phyloP scores from a whole-genome alignment of 495 filamentous ascomycete species.

The Annulohypoxylon bovei region DNA sequence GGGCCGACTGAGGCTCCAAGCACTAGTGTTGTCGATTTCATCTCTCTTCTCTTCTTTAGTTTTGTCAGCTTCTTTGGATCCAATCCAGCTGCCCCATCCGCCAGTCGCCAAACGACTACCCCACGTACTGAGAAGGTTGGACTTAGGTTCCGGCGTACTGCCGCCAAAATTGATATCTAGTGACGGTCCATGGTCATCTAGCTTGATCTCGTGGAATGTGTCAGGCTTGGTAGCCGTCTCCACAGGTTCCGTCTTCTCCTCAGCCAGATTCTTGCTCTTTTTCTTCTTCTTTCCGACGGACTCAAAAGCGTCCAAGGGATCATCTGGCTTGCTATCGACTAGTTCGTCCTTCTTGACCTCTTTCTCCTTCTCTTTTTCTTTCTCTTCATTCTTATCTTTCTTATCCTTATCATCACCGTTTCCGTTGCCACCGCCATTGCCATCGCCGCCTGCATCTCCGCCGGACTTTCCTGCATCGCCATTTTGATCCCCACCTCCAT shows the following conservation, averaged over 20 bases:
- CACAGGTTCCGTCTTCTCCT: slow-evolving; percentile 36
- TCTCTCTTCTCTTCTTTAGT: slow-evolving; percentile 37
- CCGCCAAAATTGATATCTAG: slow-evolving; percentile 50
- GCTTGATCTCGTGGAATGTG: slow-evolving; percentile 60
- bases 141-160: slow-evolving; percentile 44
- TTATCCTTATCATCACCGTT: slow-evolving; percentile 38
- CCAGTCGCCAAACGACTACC: slow-evolving; percentile 51
- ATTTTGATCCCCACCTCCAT: slow-evolving; percentile 45
- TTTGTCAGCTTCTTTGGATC: slow-evolving; percentile 33
- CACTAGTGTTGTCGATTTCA: slow-evolving; percentile 38
- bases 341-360: slow-evolving; percentile 48
- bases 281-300: slow-evolving; percentile 56
- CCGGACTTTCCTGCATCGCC: slow-evolving; percentile 42
- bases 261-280: slow-evolving; percentile 51
- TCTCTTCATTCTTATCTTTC: slow-evolving; percentile 37
- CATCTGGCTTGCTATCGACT: slow-evolving; percentile 38
- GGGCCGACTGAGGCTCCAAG: slow-evolving; percentile 53
- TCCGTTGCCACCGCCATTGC: slow-evolving; percentile 40
- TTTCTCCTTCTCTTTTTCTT: slow-evolving; percentile 48
- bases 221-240: slow-evolving; percentile 43
- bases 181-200: slow-evolving; percentile 55
- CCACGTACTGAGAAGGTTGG: slow-evolving; percentile 51
- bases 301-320: slow-evolving; percentile 46
- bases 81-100: slow-evolving; percentile 48
- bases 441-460: slow-evolving; percentile 43